Conservation (phyloP, 2,329 filamentous ascomycete species). For the Diaporthe sp. region DNA sequence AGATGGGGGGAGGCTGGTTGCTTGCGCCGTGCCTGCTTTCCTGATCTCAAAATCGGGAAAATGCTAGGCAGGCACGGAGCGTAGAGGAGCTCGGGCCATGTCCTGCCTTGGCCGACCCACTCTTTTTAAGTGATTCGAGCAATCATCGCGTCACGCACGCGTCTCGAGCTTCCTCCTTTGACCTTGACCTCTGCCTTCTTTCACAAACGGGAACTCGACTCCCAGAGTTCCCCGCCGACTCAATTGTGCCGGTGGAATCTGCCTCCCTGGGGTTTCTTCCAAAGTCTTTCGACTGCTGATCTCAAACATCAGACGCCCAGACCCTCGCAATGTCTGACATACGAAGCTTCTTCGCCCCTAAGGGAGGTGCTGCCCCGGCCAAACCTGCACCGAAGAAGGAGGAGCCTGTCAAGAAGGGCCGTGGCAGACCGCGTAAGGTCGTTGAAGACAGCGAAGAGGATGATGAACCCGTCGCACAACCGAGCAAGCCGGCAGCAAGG, state of each 20-base stretch:
- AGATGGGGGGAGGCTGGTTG: slow-evolving; percentile 2
- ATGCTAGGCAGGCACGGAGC: slow-evolving; percentile 30
- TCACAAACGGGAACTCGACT: slow-evolving; percentile 5
- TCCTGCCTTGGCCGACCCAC: slow-evolving; percentile 28
- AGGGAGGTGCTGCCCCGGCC: slow-evolving; percentile 63
- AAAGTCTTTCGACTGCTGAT: neutral
- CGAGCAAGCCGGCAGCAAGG: slow-evolving; percentile 70
- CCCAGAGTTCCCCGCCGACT: neutral
- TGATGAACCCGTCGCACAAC: slow-evolving; percentile 50
- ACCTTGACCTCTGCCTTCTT: slow-evolving; percentile 2
- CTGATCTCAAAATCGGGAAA: slow-evolving; percentile 29
- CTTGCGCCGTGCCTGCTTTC: slow-evolving; percentile 32
- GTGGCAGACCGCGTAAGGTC: slow-evolving; percentile 50
- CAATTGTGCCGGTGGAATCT: neutral
- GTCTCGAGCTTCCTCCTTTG: slow-evolving; percentile 27
- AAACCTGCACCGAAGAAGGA: slow-evolving; percentile 49
- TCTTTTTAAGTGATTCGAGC: slow-evolving; percentile 18
- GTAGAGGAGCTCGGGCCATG: slow-evolving; percentile 33
- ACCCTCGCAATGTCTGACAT: slow-evolving; percentile 77
- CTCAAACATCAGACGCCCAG: neutral
- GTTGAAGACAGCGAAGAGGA: slow-evolving; percentile 72
- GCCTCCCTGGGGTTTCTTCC: neutral
- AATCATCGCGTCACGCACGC: slow-evolving; percentile 39
- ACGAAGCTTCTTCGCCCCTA: slow-evolving; percentile 80
- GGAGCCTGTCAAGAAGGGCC: slow-evolving; percentile 53